Conservation (phyloP, 225 moss, liverwort and hornwort species). For the Physcomitrellopsis africana region DNA sequence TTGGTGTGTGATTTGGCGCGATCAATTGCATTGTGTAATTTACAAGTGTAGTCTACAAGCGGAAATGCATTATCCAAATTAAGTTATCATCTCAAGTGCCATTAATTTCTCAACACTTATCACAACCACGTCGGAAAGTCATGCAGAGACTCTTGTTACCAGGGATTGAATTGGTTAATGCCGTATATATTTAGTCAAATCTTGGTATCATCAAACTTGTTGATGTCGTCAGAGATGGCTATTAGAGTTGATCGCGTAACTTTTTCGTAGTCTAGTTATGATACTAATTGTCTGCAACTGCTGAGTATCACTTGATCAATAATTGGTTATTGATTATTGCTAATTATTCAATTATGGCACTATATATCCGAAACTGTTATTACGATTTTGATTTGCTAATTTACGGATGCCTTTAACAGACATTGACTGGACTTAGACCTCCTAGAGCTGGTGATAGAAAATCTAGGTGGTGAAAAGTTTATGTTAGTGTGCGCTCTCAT, state of each 20-base stretch:
- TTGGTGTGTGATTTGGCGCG: not conserved
- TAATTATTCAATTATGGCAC: too few relatives aligned
- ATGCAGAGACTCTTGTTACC: too few relatives aligned
- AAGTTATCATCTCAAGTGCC: not conserved
- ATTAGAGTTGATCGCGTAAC: not conserved
- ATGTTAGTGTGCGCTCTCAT: too few relatives aligned
- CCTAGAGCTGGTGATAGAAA: too few relatives aligned
- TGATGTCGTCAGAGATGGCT: not conserved
- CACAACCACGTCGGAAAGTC: not conserved
- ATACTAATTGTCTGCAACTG: not conserved
- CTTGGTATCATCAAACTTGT: not conserved
- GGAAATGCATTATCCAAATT: not conserved
- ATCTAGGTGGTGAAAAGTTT: too few relatives aligned
- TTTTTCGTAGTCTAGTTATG: not conserved
- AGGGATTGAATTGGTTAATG: not conserved
- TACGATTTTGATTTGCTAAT: too few relatives aligned
- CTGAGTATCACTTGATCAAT: not conserved
- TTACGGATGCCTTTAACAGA: too few relatives aligned
- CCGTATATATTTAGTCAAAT: not conserved
- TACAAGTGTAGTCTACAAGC: not conserved
- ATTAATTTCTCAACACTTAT: not conserved
- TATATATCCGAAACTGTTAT: too few relatives aligned
- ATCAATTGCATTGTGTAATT: not conserved
- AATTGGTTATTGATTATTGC: not conserved
- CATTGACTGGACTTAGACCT: too few relatives aligned